Conservation (phyloP, 805 yeast genomes). For the Hemisphaericaspora nanyangensis region DNA sequence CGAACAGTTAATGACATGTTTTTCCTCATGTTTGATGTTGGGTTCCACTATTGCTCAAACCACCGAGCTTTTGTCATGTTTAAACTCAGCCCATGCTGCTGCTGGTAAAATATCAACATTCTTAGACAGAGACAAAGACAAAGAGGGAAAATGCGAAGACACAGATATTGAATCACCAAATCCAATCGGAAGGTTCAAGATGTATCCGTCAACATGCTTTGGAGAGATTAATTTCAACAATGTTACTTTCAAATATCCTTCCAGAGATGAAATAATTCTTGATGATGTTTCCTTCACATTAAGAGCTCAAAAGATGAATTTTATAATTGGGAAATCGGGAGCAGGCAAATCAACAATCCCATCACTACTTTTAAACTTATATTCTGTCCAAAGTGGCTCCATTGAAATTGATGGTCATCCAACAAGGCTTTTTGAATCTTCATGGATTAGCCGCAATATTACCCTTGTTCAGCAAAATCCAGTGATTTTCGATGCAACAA, state of each 20-base stretch:
- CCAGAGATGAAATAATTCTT: conserved; percentile 49
- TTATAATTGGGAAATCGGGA: conserved; percentile 84
- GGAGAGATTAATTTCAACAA: conserved; percentile 55
- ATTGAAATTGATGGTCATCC: conserved; percentile 55
- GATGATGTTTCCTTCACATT: conserved; percentile 38
- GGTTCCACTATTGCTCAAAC: conserved; percentile 57
- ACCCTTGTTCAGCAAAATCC: conserved; percentile 74
- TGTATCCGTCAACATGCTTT: conserved; percentile 5
- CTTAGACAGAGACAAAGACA: conserved; percentile 15
- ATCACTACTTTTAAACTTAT: conserved; percentile 57
- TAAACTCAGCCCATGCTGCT: conserved; percentile 75
- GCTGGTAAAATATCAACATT: conserved; percentile 45
- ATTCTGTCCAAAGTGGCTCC: conserved; percentile 48
- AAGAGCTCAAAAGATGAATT: conserved; percentile 45
- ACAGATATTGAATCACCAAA: background rate
- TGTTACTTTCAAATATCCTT: conserved; percentile 62
- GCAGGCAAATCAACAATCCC: conserved; percentile 88
- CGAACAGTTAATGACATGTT: conserved; percentile 74
- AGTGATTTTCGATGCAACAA: conserved; percentile 54
- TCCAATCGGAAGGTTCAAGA: conserved; percentile 11
- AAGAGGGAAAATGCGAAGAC: background rate
- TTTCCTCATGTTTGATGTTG: conserved; percentile 74
- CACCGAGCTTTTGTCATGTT: conserved; percentile 51
- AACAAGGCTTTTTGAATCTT: conserved; percentile 36
- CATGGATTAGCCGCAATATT: conserved; percentile 59